phyloP scores from a whole-genome alignment of 345 rosid genomes.

The thale cress (Arabidopsis thaliana) region TAIR10.1 NC_003074.8:20410501-20411000 shows the following conservation, averaged over 20 bases:
- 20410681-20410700: slow-evolving; percentile 6
- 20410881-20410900: slow-evolving; percentile 52
- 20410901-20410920: slow-evolving; percentile 27
- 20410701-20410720: slow-evolving; percentile 14
- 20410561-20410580: slow-evolving; percentile 97
- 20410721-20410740: neutral
- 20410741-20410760: neutral
- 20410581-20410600: slow-evolving; percentile 98
- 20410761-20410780: slow-evolving; percentile 9
- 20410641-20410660: slow-evolving; percentile 1
- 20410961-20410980: slow-evolving; percentile 33
- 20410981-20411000: slow-evolving; percentile 37
- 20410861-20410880: slow-evolving; percentile 91
- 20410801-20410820: slow-evolving; percentile 73
- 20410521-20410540: slow-evolving; percentile 99
- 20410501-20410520: slow-evolving; percentile 81
- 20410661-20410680: slow-evolving; percentile 16
- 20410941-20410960: slow-evolving; percentile 33
- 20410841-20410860: slow-evolving; percentile 61
- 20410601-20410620: slow-evolving; percentile 91
- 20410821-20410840: slow-evolving; percentile 89
- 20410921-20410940: slow-evolving; percentile 30
- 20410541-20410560: slow-evolving; percentile 92
- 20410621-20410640: slow-evolving; percentile 55
- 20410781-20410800: slow-evolving; percentile 96